Evolutionary conservation across 2,329 filamentous ascomycete species (phyloP).

Genomic region (Gyromitra esculenta): DNA sequence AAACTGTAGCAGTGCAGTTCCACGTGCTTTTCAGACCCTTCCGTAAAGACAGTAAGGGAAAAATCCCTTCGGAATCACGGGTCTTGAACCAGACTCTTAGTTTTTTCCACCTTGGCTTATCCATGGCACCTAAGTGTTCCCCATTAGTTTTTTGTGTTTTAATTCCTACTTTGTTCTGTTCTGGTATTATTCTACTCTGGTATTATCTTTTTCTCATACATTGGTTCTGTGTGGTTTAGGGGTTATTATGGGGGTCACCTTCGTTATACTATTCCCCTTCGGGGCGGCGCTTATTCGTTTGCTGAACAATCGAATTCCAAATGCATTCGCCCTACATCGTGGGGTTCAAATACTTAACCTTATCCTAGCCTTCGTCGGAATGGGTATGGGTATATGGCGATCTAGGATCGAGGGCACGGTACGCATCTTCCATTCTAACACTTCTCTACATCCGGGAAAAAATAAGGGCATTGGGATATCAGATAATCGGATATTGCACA

Average conservation of each 20-base stretch:
- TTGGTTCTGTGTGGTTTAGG: constrained; percentile 59
- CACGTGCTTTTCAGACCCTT: neutral
- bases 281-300: constrained; percentile 71
- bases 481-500: constrained; percentile 13
- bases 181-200: neutral
- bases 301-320: constrained; percentile 63
- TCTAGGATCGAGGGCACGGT: constrained; percentile 63
- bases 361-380: constrained; percentile 69
- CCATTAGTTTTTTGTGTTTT: neutral
- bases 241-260: constrained; percentile 70
- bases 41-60: neutral
- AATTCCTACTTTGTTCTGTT: constrained; percentile 15
- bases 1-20: neutral
- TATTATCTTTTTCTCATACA: constrained; percentile 24
- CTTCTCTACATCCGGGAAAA: constrained; percentile 36
- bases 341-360: constrained; percentile 68
- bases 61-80: neutral
- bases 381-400: constrained; percentile 68
- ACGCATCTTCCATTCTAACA: constrained; percentile 58
- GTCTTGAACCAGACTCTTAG: neutral
- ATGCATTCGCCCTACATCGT: constrained; percentile 64
- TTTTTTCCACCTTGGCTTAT: neutral
- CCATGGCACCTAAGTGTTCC: neutral
- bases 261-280: constrained; percentile 69
- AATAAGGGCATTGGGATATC: constrained; percentile 2